Base-by-base conservation (phyloP, 495 filamentous ascomycete species). In the Paragyromitra xinjiangensis region DNA sequence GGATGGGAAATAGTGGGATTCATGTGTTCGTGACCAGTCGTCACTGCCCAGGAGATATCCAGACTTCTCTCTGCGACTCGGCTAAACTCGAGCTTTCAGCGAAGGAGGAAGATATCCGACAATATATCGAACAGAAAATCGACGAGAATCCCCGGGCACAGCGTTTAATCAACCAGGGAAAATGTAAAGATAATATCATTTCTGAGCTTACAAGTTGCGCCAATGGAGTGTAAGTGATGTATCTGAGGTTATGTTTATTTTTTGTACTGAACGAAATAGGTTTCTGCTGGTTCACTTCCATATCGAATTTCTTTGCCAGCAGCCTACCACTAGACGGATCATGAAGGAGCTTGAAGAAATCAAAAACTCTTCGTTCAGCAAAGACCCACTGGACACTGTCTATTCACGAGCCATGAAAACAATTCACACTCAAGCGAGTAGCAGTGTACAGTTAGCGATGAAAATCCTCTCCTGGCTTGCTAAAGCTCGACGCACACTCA, bases 381-480 rank as follows among this genome's bases (percentile, higher is more conserved):
- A 34, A 34, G 2, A 34, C 29, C 29, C 29, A 34, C 29, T 34
- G 2, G 29, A 34, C 3, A 34, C 29, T 34, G 29, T 34, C 29
- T 34, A 34, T 3, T 34, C 29, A 34, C 29, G 2, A 34, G 2
- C 29, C 29, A 34, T 34, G 29, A 34, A 34, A 3, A 34, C 4
- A 34, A 34, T 34, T 3, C 29, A 3, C 29, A 34, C 29, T 3
- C 29, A 34, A 34, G 29, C 29, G 4, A 34, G 29, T 3, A 34
- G 29, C 29, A 34, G 29, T 34, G 29, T 34, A 3, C 29, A 34
- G 29, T 45, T 53, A 26, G 50, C 50, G 50, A 6, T 24, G 16
- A 53, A n/a, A 9, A 8, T 53, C 50, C 16, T 53, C 50, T 19
- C 50, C 39, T 69, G 65, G 65, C 65, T 69, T 56, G 50, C 56